Evolutionary conservation across 1,139 yeast genomes (phyloP).

Genomic region (Suhomyces panamericanus): DNA sequence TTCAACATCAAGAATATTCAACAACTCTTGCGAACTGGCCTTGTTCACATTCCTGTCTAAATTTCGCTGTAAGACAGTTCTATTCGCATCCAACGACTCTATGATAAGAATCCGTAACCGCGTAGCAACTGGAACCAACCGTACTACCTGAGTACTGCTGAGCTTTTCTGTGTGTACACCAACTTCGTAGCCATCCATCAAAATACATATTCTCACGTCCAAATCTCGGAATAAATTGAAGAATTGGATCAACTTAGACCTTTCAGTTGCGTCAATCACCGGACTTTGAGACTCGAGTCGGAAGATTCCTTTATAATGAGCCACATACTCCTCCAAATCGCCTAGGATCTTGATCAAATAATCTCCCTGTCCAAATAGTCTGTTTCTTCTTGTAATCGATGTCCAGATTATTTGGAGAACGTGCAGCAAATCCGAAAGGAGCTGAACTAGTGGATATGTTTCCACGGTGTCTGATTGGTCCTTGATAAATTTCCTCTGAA

Average conservation of each 20-base stretch:
- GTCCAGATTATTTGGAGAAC: constrained; percentile 21
- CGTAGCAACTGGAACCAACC: constrained; percentile 48
- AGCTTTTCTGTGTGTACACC: constrained; percentile 15
- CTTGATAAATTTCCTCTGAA: constrained; percentile 68
- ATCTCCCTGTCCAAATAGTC: constrained; percentile 56
- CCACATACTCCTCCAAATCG: constrained; percentile 62
- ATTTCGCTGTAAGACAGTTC: constrained; percentile 10
- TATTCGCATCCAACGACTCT: constrained; percentile 15
- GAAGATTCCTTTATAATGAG: constrained; percentile 36
- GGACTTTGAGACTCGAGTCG: constrained; percentile 10
- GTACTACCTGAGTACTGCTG: constrained; percentile 46
- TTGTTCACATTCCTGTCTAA: not conserved
- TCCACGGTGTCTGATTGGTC: constrained; percentile 43
- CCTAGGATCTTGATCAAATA: constrained; percentile 63
- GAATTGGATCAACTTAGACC: constrained; percentile 24
- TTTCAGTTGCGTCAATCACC: constrained; percentile 12
- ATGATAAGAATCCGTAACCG: constrained; percentile 38
- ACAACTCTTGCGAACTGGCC: constrained; percentile 16
- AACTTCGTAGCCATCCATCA: constrained; percentile 39
- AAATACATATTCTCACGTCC: constrained; percentile 42
- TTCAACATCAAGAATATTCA: constrained; percentile 35
- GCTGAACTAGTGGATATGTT: constrained; percentile 19
- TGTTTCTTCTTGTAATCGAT: constrained; percentile 20
- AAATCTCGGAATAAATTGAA: constrained; percentile 44
- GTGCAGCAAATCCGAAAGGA: constrained; percentile 18